Percentiles rank a stretch among this genome's conserved stretches.
Conservation (phyloP, 805 yeast species). For the Candida stauntonica region DNA sequence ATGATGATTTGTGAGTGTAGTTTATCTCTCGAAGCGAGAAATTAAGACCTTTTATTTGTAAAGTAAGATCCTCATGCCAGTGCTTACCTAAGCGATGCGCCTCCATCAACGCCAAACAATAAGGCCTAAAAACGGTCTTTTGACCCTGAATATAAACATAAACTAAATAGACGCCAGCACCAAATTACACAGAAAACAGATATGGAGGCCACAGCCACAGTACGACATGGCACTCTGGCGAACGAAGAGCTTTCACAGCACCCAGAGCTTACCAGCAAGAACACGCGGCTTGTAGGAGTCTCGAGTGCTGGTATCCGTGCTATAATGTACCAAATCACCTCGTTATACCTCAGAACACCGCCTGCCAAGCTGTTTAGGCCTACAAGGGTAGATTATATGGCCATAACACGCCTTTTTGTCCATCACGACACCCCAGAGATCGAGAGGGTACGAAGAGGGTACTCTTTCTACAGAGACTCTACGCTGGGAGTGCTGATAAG, state of each 20-base stretch:
- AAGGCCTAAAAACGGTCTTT: too few species aligned
- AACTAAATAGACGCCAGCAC: too few species aligned
- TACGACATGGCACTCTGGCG: background rate
- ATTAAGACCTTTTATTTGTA: too few species aligned
- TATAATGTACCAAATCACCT: conserved; percentile 67
- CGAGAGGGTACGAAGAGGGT: conserved; percentile 36
- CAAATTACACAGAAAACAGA: background rate
- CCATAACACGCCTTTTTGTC: conserved; percentile 51
- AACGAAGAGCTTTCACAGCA: conserved; percentile 3
- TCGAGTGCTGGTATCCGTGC: conserved; percentile 87
- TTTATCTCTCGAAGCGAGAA: too few species aligned
- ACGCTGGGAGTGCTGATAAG: conserved; percentile 67
- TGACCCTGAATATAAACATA: too few species aligned
- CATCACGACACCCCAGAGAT: conserved; percentile 36
- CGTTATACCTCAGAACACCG: conserved; percentile 74
- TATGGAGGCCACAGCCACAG: background rate
- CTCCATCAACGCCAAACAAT: too few species aligned
- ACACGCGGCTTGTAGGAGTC: conserved; percentile 61
- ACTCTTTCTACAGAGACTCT: conserved; percentile 57
- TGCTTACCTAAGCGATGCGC: too few species aligned
- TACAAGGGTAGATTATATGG: conserved; percentile 81
- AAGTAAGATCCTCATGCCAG: too few species aligned
- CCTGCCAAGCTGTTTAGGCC: conserved; percentile 86
- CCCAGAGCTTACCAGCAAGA: conserved; percentile 32
- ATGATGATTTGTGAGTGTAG: too few species aligned